Evolutionary conservation across 2,329 filamentous ascomycete genomes (phyloP), one percentile per base, ranked within the genome.

Genomic region (Didymella pomorum): DNA sequence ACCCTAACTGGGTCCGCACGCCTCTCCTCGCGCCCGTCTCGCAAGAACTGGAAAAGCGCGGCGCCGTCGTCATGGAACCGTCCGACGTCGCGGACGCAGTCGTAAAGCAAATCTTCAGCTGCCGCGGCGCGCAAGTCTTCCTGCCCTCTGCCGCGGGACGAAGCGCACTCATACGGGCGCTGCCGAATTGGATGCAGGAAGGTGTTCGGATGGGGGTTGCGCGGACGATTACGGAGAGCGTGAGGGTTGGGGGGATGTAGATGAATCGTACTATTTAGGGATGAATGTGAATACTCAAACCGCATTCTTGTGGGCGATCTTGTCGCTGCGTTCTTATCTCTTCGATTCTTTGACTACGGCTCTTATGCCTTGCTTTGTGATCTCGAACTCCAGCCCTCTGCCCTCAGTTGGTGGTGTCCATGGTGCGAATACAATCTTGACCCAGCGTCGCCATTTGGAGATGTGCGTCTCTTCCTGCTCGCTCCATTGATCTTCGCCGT

Each of bases 341-440:
- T 58, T 56, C n/a, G 14, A 3, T 63, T 58, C 52, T 62, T 64
- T 66, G 44, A 39, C 50, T 54, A 74, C 61, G 56, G 69, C 64
- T 10, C 60, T 58, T 14, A 76, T 60, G 0, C 74, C 74, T 28
- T 61, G 69, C 48, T 61, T 65, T 20, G 62, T 23, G 56, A 97
- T 88, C 74, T 93, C 89, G 75, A 93, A 96, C 70, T 91, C 88
- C 4, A 89, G 81, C 14, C 85, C 86, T 70, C 52, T 83, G 62
- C 11, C 82, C 79, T 51, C 82, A 74, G 16, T 84, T 80, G 61
- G 83, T 2, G 80, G 78, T 4, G 85, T 85, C 84, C 96, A 95
- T 1, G 91, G 86, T 47, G 92, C 90, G 80, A 97, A 98, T 1
- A 96, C 94, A 9, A 98, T 86, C 76, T 93, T 96, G 83, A 96